Conservation (phyloP, 2,329 filamentous ascomycete species). For the Colletotrichum filicis region DNA sequence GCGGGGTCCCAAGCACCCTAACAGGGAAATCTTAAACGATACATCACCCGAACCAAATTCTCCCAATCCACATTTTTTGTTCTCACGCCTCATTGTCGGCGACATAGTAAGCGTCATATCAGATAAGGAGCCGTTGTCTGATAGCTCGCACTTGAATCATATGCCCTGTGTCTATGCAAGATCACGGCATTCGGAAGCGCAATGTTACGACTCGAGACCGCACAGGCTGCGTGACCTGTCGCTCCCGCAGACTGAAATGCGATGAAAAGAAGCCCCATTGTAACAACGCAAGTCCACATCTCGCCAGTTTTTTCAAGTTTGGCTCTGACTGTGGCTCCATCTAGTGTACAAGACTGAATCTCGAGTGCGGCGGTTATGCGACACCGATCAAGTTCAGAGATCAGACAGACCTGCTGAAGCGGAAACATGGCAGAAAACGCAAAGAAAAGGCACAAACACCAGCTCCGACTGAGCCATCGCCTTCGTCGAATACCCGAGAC, state of each 20-base stretch:
- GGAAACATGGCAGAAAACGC: not conserved
- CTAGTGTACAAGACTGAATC: constrained; percentile 8
- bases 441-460: not conserved
- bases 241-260: constrained; percentile 55
- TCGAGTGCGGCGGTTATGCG: constrained; percentile 18
- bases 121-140: not conserved
- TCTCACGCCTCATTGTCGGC: not conserved
- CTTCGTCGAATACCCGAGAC: not conserved
- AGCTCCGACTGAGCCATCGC: not conserved
- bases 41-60: not conserved
- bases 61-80: not conserved
- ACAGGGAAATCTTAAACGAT: not conserved
- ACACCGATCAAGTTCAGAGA: constrained; percentile 23
- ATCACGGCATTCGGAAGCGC: not conserved
- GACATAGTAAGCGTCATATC: not conserved
- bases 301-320: not conserved
- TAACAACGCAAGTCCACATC: constrained; percentile 5
- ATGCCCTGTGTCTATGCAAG: not conserved
- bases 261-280: constrained; percentile 55
- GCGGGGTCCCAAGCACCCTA: not conserved
- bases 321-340: no score
- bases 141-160: not conserved
- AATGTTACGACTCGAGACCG: constrained; percentile 16
- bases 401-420: constrained; percentile 14
- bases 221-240: constrained; percentile 40